A percentile compares a stretch with the other conserved stretches of the same genome.
These are phyloP conservation scores for Boletus insuetus DNA, from an alignment of 768 basidiomycete species.

Conservation along the genomic window DNA sequence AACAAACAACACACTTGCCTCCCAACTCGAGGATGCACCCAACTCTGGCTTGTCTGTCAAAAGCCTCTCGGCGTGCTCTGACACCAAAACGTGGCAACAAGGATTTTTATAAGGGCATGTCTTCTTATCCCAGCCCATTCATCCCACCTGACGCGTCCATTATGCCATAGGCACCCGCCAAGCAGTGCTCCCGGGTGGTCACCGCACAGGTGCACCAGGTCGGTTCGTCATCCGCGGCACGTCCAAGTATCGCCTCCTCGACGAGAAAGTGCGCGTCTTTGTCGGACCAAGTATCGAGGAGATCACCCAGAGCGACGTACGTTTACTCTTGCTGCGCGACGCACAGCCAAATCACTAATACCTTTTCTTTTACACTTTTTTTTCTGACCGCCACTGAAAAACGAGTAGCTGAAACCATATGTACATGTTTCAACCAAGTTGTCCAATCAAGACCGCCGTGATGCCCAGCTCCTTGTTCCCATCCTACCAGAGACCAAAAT, in stretches of 20 bases:
- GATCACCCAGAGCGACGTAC: slow-evolving; percentile 55
- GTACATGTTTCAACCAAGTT: slow-evolving; percentile 26
- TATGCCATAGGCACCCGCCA: slow-evolving; percentile 67
- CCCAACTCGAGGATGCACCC: slow-evolving; percentile 53
- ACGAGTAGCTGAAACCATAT: slow-evolving; percentile 26
- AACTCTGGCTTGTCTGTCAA: slow-evolving; percentile 66
- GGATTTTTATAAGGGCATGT: slow-evolving; percentile 92
- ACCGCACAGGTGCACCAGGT: slow-evolving; percentile 86
- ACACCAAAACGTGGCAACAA: slow-evolving; percentile 91
- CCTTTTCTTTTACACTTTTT: not conserved
- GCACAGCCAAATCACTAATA: not conserved
- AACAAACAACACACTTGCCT: not conserved
- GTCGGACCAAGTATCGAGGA: slow-evolving; percentile 74
- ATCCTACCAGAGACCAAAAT: slow-evolving; percentile 24
- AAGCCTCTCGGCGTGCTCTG: slow-evolving; percentile 80
- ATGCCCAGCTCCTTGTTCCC: slow-evolving; percentile 26
- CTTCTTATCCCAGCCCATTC: not conserved
- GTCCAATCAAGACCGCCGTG: slow-evolving; percentile 21
- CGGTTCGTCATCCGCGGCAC: slow-evolving; percentile 76
- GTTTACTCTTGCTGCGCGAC: slow-evolving; percentile 21
- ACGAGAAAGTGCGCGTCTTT: slow-evolving; percentile 81
- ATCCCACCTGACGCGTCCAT: not conserved
- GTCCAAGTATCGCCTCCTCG: slow-evolving; percentile 76
- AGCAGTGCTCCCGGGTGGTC: slow-evolving; percentile 78
- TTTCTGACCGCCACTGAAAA: not conserved